Conservation (phyloP, 2,329 filamentous ascomycete species). For the Botryotinia narcissicola region DNA sequence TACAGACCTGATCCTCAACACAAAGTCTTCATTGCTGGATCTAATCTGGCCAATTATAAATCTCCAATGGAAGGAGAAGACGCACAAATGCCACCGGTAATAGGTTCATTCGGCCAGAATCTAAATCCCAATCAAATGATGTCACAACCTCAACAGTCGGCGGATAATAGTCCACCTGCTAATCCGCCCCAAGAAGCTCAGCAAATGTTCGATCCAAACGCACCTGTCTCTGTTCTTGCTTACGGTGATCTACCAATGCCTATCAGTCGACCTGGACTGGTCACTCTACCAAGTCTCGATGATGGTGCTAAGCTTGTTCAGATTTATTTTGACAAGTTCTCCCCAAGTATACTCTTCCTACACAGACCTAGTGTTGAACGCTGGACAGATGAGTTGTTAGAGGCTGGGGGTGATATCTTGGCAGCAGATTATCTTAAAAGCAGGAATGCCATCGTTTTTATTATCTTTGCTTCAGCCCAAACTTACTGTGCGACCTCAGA, state of each 20-base stretch:
- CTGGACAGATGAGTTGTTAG: conserved; percentile 51
- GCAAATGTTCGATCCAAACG: conserved; percentile 12
- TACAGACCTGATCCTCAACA: background rate
- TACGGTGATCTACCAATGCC: conserved; percentile 42
- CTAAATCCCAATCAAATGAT: background rate
- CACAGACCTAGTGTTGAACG: conserved; percentile 51
- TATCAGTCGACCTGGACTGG: conserved; percentile 44
- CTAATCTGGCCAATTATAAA: background rate
- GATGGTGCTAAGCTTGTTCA: conserved; percentile 39
- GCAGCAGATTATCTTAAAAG: conserved; percentile 41
- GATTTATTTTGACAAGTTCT: conserved; percentile 58
- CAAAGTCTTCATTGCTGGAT: background rate
- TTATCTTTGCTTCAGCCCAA: conserved; percentile 50
- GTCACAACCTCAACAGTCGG: background rate
- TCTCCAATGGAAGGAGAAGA: background rate
- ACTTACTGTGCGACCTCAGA: conserved; percentile 36
- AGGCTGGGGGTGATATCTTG: conserved; percentile 43
- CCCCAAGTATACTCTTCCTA: conserved; percentile 57
- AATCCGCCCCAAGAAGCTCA: background rate
- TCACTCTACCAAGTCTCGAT: conserved; percentile 38
- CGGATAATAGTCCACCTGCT: too few species aligned
- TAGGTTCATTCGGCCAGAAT: background rate
- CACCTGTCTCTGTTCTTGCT: conserved; percentile 40
- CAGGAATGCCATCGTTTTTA: conserved; percentile 43
- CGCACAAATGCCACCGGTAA: background rate